Conservation (phyloP, 495 filamentous ascomycete genomes). For the Penicillium salamii region DNA sequence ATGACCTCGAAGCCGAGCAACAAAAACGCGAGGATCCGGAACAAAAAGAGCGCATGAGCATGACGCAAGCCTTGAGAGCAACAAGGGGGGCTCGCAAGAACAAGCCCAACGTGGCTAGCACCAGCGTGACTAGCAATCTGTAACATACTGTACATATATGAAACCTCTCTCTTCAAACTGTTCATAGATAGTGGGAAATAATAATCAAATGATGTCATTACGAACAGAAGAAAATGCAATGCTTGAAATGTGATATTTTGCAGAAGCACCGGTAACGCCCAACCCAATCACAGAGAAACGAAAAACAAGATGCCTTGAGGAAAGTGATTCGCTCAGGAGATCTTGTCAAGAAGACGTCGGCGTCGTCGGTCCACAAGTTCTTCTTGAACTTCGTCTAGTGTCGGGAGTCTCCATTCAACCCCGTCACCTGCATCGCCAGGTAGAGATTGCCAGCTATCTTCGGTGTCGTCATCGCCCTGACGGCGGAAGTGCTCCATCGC, state of each 20-base stretch:
- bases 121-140: constrained; percentile 17
- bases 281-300: constrained; percentile 14
- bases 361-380: constrained; percentile 87
- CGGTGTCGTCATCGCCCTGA: constrained; percentile 41
- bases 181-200: constrained; percentile 8
- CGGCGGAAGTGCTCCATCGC: constrained; percentile 63
- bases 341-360: constrained; percentile 74
- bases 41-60: constrained; percentile 35
- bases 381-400: constrained; percentile 84
- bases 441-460: constrained; percentile 74
- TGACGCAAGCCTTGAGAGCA: constrained; percentile 41
- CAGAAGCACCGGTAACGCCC: constrained; percentile 26
- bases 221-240: constrained; percentile 12
- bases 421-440: constrained; percentile 87
- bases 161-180: constrained; percentile 19
- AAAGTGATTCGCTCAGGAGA: constrained; percentile 47
- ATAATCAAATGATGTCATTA: constrained; percentile 9
- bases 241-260: constrained; percentile 21
- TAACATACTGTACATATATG: constrained; percentile 26
- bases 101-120: constrained; percentile 22
- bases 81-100: constrained; percentile 36
- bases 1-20: constrained; percentile 65
- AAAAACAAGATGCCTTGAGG: constrained; percentile 5
- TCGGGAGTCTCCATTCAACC: constrained; percentile 78
- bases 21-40: constrained; percentile 38